Percentiles rank a stretch among this genome's conserved stretches.
phyloP scores from a whole-genome alignment of 768 basidiomycete genomes.

The Boletus sp. region DNA sequence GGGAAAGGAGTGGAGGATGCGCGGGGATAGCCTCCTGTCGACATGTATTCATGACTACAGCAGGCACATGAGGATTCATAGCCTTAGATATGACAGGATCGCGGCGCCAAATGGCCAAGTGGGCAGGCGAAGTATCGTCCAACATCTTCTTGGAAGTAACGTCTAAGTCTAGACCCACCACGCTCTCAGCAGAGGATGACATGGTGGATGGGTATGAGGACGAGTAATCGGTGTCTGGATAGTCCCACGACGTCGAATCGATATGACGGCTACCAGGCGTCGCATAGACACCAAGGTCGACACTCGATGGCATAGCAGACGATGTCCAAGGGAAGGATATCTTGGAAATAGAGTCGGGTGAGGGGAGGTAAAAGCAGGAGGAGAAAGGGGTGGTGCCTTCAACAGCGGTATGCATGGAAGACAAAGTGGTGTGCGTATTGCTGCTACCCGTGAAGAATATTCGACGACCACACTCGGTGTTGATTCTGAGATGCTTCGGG shows the following conservation, averaged over 20 bases:
- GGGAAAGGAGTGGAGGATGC: slow-evolving; percentile 12
- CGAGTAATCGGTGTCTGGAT: slow-evolving; percentile 43
- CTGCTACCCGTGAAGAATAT: slow-evolving; percentile 38
- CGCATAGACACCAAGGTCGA: slow-evolving; percentile 36
- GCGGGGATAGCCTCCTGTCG: slow-evolving; percentile 20
- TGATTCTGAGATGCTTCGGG: slow-evolving; percentile 52
- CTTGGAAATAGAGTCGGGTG: slow-evolving; percentile 40
- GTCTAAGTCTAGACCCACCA: slow-evolving; percentile 32
- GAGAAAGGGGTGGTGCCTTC: slow-evolving; percentile 57
- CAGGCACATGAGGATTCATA: slow-evolving; percentile 24
- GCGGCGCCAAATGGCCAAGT: slow-evolving; percentile 33
- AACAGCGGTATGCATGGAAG: slow-evolving; percentile 76
- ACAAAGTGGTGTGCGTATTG: slow-evolving; percentile 45
- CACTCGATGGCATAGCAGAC: slow-evolving; percentile 36
- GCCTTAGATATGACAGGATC: slow-evolving; percentile 24
- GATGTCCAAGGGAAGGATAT: slow-evolving; percentile 33
- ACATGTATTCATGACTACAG: slow-evolving; percentile 28
- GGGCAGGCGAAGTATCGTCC: slow-evolving; percentile 30
- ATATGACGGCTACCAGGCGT: slow-evolving; percentile 49
- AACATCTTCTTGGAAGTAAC: slow-evolving; percentile 29
- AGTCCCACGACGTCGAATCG: slow-evolving; percentile 47
- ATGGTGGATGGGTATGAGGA: slow-evolving; percentile 47
- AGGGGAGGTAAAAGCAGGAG: slow-evolving; percentile 53
- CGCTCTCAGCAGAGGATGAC: slow-evolving; percentile 36
- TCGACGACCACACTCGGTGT: slow-evolving; percentile 44